Conservation (phyloP, 371 early-diverging fungal species). For the Capillidium rhysosporum region DNA sequence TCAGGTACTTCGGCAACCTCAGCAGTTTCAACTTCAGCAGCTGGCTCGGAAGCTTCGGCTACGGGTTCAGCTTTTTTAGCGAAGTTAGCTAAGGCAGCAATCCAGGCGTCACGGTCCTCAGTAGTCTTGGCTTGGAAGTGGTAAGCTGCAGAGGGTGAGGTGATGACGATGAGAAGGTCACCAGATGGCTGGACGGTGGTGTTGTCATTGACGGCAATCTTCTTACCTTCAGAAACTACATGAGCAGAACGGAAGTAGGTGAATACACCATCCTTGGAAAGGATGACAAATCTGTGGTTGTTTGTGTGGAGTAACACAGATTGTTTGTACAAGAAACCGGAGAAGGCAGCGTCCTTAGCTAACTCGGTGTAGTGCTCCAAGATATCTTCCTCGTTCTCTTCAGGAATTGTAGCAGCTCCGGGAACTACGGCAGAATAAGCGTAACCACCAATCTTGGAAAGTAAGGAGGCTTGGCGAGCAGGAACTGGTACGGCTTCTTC, state of each 20-base stretch:
- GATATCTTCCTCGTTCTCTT: constrained; percentile 2
- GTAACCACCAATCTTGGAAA: not conserved
- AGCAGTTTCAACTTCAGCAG: not conserved
- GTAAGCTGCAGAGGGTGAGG: not conserved
- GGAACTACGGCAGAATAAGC: constrained; percentile 1
- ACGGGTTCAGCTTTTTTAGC: not conserved
- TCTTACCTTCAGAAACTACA: constrained; percentile 2
- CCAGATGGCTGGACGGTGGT: not conserved
- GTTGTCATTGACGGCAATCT: constrained; percentile 1
- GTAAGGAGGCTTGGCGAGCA: not conserved
- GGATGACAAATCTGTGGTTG: constrained; percentile 1
- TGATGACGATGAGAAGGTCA: not conserved
- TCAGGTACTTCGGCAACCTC: not conserved
- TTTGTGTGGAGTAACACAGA: not conserved
- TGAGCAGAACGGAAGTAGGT: constrained; percentile 3
- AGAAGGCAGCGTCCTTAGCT: not conserved
- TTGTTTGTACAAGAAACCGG: constrained; percentile 4
- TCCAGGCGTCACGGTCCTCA: constrained; percentile 4
- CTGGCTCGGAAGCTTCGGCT: not conserved
- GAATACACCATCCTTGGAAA: constrained; percentile 2
- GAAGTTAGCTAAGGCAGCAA: constrained; percentile 2
- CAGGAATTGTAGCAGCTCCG: not conserved
- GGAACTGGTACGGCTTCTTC: not conserved
- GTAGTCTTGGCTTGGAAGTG: not conserved
- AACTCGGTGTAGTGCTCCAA: not conserved